These are phyloP conservation scores for Fusarium keratoplasticum DNA, from an alignment of 2,329 filamentous ascomycete species.

Conservation along the genomic window DNA sequence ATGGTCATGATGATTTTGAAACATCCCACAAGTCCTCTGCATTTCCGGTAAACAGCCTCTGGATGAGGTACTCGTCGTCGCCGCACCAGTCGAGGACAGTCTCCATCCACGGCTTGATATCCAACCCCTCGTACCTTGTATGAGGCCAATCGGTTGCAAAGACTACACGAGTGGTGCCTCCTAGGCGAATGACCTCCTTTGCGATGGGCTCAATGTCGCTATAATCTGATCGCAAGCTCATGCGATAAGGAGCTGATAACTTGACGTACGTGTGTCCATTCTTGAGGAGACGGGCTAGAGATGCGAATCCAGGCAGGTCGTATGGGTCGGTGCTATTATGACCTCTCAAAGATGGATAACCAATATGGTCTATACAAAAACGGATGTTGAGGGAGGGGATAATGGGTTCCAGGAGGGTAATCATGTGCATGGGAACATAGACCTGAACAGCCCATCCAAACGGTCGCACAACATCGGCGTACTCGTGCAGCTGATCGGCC, in stretches of 20 bases:
- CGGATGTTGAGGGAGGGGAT: constrained; percentile 62
- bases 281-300: constrained; percentile 60
- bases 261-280: constrained; percentile 66
- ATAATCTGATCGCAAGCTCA: constrained; percentile 58
- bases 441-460: constrained; percentile 69
- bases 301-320: constrained; percentile 44
- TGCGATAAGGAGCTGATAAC: constrained; percentile 68
- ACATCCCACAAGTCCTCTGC: constrained; percentile 61
- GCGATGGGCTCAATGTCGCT: constrained; percentile 61
- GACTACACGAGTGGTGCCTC: constrained; percentile 57
- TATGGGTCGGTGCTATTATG: constrained; percentile 39
- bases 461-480: constrained; percentile 62
- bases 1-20: not conserved
- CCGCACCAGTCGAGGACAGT: constrained; percentile 65
- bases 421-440: constrained; percentile 64
- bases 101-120: constrained; percentile 61
- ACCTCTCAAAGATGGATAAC: constrained; percentile 56
- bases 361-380: constrained; percentile 71
- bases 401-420: constrained; percentile 61
- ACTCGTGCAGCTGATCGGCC: constrained; percentile 54
- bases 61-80: constrained; percentile 55
- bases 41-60: constrained; percentile 66
- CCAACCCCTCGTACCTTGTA: constrained; percentile 68
- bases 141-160: constrained; percentile 75
- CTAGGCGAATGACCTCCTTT: constrained; percentile 59